Conservation (phyloP, 495 filamentous ascomycete genomes). For the Neohortaea acidophila region DNA sequence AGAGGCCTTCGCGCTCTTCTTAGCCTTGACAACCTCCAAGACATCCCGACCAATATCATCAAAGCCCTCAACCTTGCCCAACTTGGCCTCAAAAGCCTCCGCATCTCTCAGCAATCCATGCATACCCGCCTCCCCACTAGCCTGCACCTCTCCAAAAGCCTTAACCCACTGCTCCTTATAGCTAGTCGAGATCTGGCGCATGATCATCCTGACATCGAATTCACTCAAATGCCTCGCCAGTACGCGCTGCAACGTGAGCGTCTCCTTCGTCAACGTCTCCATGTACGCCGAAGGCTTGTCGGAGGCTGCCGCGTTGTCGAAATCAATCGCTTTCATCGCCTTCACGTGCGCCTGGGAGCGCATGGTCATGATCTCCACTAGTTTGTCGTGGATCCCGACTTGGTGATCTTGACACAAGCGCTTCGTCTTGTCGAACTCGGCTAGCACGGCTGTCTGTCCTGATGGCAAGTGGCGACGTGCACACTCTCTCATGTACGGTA, state of each 20-base stretch:
- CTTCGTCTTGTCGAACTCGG: slow-evolving; percentile 86
- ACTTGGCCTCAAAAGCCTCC: slow-evolving; percentile 53
- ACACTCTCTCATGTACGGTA: slow-evolving; percentile 85
- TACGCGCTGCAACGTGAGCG: slow-evolving; percentile 71
- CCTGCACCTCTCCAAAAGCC: slow-evolving; percentile 50
- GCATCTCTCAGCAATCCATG: slow-evolving; percentile 66
- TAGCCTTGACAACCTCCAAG: slow-evolving; percentile 49
- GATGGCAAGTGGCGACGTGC: slow-evolving; percentile 50
- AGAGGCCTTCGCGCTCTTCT: slow-evolving; percentile 20
- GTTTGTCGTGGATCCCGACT: slow-evolving; percentile 80
- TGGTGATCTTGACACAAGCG: slow-evolving; percentile 87
- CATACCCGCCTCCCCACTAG: slow-evolving; percentile 58
- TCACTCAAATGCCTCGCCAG: slow-evolving; percentile 73
- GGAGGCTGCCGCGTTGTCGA: slow-evolving; percentile 34
- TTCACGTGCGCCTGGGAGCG: slow-evolving; percentile 57
- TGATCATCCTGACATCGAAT: slow-evolving; percentile 65
- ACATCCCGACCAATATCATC: slow-evolving; percentile 54
- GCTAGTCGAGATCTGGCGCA: slow-evolving; percentile 73
- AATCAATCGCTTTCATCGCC: slow-evolving; percentile 60
- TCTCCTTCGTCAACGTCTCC: slow-evolving; percentile 83
- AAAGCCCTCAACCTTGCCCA: slow-evolving; percentile 70
- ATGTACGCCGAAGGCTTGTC: slow-evolving; percentile 53
- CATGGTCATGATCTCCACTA: slow-evolving; percentile 88
- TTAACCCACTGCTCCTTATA: slow-evolving; percentile 73
- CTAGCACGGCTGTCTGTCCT: slow-evolving; percentile 36